Conservation (phyloP, 129 eudicot genomes). For the Pulicaria dysenterica region DNA sequence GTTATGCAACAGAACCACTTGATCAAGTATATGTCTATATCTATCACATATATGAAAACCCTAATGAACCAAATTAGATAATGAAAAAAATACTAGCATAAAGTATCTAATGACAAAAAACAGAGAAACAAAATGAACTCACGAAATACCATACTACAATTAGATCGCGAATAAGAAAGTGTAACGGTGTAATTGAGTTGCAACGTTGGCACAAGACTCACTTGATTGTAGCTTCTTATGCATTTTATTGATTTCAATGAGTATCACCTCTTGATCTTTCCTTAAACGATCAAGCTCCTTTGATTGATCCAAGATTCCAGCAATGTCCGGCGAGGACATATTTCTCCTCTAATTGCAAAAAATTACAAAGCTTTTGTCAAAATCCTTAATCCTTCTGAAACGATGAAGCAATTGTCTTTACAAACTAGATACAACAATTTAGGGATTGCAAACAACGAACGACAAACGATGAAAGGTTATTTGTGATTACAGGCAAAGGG, state of each 20-base stretch:
- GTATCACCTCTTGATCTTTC: slow-evolving; percentile 77
- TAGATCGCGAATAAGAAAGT: not conserved
- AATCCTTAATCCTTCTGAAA: slow-evolving; percentile 21
- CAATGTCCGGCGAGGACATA: slow-evolving; percentile 70
- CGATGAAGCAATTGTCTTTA: not conserved
- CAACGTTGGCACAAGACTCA: slow-evolving; percentile 31
- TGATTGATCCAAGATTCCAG: slow-evolving; percentile 62
- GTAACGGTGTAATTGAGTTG: not conserved
- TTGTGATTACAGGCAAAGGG: slow-evolving; percentile 1
- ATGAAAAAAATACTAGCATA: not conserved
- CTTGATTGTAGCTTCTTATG: slow-evolving; percentile 81
- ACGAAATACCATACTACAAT: not conserved
- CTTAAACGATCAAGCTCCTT: slow-evolving; percentile 93
- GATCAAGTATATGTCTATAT: slow-evolving; percentile 20
- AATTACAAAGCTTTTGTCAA: slow-evolving; percentile 21
- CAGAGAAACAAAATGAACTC: slow-evolving; percentile 21
- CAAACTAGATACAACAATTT: not conserved
- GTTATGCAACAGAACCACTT: slow-evolving; percentile 13
- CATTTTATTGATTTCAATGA: slow-evolving; percentile 78
- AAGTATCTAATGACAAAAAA: not conserved
- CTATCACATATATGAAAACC: slow-evolving; percentile 22
- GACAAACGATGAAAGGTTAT: slow-evolving; percentile 1
- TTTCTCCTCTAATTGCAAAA: slow-evolving; percentile 13
- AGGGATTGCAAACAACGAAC: too few species aligned
- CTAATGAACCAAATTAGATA: slow-evolving; percentile 19